phyloP scores from a whole-genome alignment of 2,329 filamentous ascomycete genomes.

The Emmonsiellopsis sp. region DNA sequence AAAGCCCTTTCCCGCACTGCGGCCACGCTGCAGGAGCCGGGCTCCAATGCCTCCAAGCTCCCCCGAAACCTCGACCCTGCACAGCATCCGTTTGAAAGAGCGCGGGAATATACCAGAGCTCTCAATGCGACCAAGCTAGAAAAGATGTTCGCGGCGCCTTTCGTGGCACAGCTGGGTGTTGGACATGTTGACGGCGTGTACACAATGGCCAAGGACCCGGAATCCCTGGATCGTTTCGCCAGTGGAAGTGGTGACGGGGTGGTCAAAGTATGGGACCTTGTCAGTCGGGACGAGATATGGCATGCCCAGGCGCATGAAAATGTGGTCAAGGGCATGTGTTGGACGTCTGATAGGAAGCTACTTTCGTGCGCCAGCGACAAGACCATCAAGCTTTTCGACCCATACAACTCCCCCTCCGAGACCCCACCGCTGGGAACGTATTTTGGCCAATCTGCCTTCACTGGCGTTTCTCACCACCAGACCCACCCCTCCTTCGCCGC shows the following conservation, averaged over 20 bases:
- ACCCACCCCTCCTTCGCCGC: constrained; percentile 67
- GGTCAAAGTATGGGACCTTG: constrained; percentile 85
- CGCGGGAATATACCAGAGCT: constrained; percentile 71
- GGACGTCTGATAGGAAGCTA: constrained; percentile 77
- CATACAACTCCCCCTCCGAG: constrained; percentile 63
- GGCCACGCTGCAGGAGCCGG: constrained; percentile 40
- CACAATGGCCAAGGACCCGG: constrained; percentile 69
- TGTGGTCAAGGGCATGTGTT: constrained; percentile 82
- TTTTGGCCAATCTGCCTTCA: constrained; percentile 75
- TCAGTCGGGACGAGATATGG: constrained; percentile 64
- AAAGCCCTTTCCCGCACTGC: constrained; percentile 43
- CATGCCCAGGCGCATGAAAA: constrained; percentile 80
- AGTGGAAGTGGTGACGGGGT: constrained; percentile 87
- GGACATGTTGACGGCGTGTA: constrained; percentile 92
- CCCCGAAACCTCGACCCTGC: constrained; percentile 62
- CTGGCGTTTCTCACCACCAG: constrained; percentile 73
- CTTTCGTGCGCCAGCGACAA: constrained; percentile 80
- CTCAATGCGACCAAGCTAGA: constrained; percentile 85
- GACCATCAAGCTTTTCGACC: constrained; percentile 84
- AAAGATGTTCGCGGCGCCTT: constrained; percentile 81
- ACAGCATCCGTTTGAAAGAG: constrained; percentile 83
- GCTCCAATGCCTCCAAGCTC: constrained; percentile 36
- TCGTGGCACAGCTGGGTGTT: constrained; percentile 74
- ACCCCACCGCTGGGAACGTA: constrained; percentile 73
- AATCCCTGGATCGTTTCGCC: constrained; percentile 63